Percentiles rank a stretch among this genome's conserved stretches.
Evolutionary conservation across 2,329 filamentous ascomycete species (phyloP).

Genomic region (Fusarium sp.): DNA sequence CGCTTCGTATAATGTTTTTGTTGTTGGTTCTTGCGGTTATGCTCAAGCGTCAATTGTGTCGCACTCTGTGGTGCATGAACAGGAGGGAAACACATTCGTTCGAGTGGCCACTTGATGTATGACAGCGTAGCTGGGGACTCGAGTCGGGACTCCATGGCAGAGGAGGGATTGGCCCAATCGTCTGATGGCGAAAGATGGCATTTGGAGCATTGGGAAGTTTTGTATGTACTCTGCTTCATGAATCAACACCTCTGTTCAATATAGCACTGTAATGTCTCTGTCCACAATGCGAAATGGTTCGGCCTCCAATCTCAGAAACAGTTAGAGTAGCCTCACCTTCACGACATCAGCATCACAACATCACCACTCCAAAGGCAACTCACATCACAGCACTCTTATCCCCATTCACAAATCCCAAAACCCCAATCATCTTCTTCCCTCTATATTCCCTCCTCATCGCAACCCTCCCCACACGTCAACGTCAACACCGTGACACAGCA

Average conservation of each 20-base stretch:
- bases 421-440: not conserved
- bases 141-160: accelerated
- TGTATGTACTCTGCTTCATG: accelerated
- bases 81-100: too few species aligned
- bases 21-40: not conserved
- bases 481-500: conserved; percentile 4
- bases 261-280: not conserved
- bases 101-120: not conserved
- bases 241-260: not conserved
- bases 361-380: not conserved
- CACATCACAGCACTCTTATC: too few species aligned
- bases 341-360: not conserved
- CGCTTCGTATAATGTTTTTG: not conserved
- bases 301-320: not conserved
- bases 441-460: not conserved
- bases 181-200: not conserved
- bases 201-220: too few species aligned
- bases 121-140: not conserved
- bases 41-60: not conserved
- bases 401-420: not conserved
- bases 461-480: conserved; percentile 1
- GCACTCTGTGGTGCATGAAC: too few species aligned
- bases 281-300: not conserved
- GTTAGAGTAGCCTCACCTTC: not conserved
- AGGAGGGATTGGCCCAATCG: not conserved